phyloP scores from a whole-genome alignment of 2,329 filamentous ascomycete species.

The Aureobasidium sp. region DNA sequence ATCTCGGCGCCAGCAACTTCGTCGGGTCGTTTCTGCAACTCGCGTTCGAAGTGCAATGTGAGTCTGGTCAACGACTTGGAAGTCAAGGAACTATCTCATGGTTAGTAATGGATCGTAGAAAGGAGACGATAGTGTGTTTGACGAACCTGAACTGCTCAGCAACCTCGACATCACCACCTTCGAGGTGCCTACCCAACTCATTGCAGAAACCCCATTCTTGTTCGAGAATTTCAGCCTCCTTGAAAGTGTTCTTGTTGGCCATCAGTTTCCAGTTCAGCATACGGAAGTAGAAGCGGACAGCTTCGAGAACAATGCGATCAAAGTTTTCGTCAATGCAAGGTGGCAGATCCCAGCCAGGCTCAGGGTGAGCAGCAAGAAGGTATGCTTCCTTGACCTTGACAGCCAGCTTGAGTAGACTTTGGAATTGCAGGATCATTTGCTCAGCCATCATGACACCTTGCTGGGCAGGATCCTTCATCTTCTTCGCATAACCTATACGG shows the following conservation, averaged over 20 bases:
- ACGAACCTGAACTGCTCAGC: constrained; percentile 73
- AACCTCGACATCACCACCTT: constrained; percentile 90
- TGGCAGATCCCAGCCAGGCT: constrained; percentile 90
- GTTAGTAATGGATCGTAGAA: background rate
- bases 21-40: constrained; percentile 75
- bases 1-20: constrained; percentile 74
- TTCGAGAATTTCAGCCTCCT: constrained; percentile 93
- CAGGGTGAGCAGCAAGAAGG: constrained; percentile 70
- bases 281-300: constrained; percentile 96
- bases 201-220: constrained; percentile 98
- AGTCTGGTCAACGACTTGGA: constrained; percentile 86
- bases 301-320: constrained; percentile 83
- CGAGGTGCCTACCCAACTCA: constrained; percentile 81
- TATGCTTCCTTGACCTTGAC: constrained; percentile 91
- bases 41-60: constrained; percentile 84
- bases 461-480: constrained; percentile 90
- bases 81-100: constrained; percentile 59
- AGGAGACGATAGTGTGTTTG: background rate
- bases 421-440: constrained; percentile 96
- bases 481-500: constrained; percentile 82
- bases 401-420: constrained; percentile 83
- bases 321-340: constrained; percentile 97
- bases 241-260: constrained; percentile 98
- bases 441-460: constrained; percentile 91
- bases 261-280: constrained; percentile 97